These are phyloP conservation scores for Datisca glomerata DNA, from an alignment of 306 rosid genomes.

Conservation along the genomic window DNA sequence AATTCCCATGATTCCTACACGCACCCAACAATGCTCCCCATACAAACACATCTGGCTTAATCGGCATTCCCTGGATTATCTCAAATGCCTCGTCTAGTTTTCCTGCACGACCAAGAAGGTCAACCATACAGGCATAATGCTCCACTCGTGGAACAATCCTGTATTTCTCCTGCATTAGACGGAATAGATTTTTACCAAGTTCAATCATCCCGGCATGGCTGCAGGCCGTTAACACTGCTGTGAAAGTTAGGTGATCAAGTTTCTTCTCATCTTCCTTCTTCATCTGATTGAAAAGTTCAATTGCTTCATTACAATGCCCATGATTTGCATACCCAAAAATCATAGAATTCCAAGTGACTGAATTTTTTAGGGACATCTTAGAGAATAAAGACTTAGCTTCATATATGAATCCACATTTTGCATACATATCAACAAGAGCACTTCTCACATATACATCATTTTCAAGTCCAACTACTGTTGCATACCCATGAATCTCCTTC, in stretches of 20 bases:
- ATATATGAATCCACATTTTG: slow-evolving; percentile 75
- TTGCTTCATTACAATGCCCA: slow-evolving; percentile 54
- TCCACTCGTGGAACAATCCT: slow-evolving; percentile 55
- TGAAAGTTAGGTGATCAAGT: slow-evolving; percentile 61
- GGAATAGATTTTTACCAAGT: slow-evolving; percentile 50
- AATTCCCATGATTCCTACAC: slow-evolving; percentile 57
- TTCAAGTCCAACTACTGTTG: slow-evolving; percentile 49
- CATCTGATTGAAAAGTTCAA: slow-evolving; percentile 61
- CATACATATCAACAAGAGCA: slow-evolving; percentile 85
- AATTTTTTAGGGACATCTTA: slow-evolving; percentile 47
- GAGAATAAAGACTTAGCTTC: slow-evolving; percentile 48
- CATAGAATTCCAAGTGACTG: slow-evolving; percentile 77
- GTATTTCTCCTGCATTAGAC: slow-evolving; percentile 51
- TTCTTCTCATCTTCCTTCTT: slow-evolving; percentile 34
- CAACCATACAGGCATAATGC: slow-evolving; percentile 83
- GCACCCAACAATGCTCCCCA: slow-evolving; percentile 93
- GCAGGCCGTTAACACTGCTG: slow-evolving; percentile 65
- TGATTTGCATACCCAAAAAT: slow-evolving; percentile 81
- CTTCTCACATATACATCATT: slow-evolving; percentile 60
- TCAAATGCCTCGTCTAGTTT: slow-evolving; percentile 43
- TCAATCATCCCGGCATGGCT: slow-evolving; percentile 60
- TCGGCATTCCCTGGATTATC: slow-evolving; percentile 55
- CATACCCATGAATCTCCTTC: slow-evolving; percentile 58
- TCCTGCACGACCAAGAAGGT: slow-evolving; percentile 70
- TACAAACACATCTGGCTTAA: slow-evolving; percentile 68